phyloP scores from a whole-genome alignment of 495 filamentous ascomycete species.

The Bryoglossum gracile region DNA sequence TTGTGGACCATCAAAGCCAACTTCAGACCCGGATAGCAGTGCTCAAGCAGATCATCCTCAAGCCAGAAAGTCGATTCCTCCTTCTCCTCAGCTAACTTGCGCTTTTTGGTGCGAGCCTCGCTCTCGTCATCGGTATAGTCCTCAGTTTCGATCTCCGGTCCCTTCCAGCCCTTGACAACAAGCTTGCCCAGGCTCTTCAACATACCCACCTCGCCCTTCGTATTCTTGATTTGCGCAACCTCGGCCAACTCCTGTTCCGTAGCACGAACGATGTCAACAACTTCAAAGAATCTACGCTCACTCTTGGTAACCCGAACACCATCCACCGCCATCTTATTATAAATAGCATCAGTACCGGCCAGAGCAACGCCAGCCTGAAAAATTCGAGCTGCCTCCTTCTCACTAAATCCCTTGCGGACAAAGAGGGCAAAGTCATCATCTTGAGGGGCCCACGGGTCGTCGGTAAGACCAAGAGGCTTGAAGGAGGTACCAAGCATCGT shows the following conservation, averaged over 20 bases:
- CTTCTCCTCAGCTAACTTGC: slow-evolving; percentile 5
- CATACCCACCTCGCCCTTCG: slow-evolving; percentile 16
- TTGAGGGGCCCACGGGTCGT: slow-evolving; percentile 20
- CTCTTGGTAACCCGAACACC: slow-evolving; percentile 5
- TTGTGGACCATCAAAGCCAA: slow-evolving; percentile 55
- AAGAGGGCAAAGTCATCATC: slow-evolving; percentile 19
- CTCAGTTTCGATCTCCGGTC: slow-evolving; percentile 32
- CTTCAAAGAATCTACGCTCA: slow-evolving; percentile 13
- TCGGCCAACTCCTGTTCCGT: slow-evolving; percentile 1
- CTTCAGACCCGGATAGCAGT: slow-evolving; percentile 71
- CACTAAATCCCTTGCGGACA: slow-evolving; percentile 2
- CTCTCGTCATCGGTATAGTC: slow-evolving; percentile 14
- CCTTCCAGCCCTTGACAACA: slow-evolving; percentile 28
- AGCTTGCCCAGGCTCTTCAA: slow-evolving; percentile 35
- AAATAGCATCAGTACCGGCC: slow-evolving; percentile 28
- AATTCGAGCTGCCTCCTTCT: slow-evolving; percentile 23
- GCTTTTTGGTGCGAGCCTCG: slow-evolving; percentile 13
- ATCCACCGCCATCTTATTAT: slow-evolving; percentile 10
- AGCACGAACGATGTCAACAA: slow-evolving; percentile 16
- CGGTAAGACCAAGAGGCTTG: slow-evolving; percentile 17
- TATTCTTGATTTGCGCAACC: slow-evolving; percentile 13
- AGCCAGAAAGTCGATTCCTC: slow-evolving; percentile 49
- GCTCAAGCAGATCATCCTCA: slow-evolving; percentile 54
- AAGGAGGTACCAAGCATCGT: slow-evolving; percentile 31
- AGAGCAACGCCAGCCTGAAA: slow-evolving; percentile 35